Percentiles rank a stretch among this genome's conserved stretches.
Evolutionary conservation across 352 stramenopile genomes (phyloP).

Genomic region (Pythium periplocum): DNA sequence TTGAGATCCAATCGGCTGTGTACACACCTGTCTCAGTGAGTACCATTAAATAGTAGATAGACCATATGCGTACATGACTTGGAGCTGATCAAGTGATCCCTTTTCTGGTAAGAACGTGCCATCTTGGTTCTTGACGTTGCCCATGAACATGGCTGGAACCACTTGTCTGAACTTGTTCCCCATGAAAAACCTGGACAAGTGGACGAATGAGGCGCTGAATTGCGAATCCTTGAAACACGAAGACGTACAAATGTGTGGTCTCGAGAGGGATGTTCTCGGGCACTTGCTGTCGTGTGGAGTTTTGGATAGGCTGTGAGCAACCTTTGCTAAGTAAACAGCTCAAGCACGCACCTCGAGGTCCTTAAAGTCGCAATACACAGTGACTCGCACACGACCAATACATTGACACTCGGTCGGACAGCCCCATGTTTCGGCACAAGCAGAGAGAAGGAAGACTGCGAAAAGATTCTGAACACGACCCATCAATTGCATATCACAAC

Average conservation of each 20-base stretch:
- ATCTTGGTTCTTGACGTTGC: constrained; percentile 45
- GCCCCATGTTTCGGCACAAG: not conserved
- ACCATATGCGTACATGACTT: constrained; percentile 53
- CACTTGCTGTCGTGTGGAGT: constrained; percentile 24
- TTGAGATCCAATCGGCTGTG: constrained; percentile 70
- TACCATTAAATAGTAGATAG: not conserved
- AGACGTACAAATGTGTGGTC: constrained; percentile 64
- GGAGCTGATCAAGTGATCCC: constrained; percentile 43
- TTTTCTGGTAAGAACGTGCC: constrained; percentile 41
- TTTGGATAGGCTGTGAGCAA: too few relatives aligned
- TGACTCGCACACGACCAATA: constrained; percentile 53
- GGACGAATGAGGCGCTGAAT: not conserved
- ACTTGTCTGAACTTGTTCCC: constrained; percentile 69
- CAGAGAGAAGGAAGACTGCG: too few relatives aligned
- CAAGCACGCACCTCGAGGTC: constrained; percentile 34
- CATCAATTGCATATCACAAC: too few relatives aligned
- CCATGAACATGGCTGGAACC: constrained; percentile 60
- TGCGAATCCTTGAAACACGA: not conserved
- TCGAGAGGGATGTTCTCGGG: constrained; percentile 55
- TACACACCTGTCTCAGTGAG: constrained; percentile 3
- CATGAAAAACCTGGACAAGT: constrained; percentile 39
- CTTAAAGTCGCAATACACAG: constrained; percentile 76
- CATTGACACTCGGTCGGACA: constrained; percentile 60
- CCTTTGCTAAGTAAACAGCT: too few relatives aligned
- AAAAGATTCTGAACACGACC: too few relatives aligned